A percentile compares a stretch with the other conserved stretches of the same genome.
These are phyloP conservation scores for Colletotrichum liaoningense DNA, from an alignment of 2,329 filamentous ascomycete genomes.

Conservation along the genomic window DNA sequence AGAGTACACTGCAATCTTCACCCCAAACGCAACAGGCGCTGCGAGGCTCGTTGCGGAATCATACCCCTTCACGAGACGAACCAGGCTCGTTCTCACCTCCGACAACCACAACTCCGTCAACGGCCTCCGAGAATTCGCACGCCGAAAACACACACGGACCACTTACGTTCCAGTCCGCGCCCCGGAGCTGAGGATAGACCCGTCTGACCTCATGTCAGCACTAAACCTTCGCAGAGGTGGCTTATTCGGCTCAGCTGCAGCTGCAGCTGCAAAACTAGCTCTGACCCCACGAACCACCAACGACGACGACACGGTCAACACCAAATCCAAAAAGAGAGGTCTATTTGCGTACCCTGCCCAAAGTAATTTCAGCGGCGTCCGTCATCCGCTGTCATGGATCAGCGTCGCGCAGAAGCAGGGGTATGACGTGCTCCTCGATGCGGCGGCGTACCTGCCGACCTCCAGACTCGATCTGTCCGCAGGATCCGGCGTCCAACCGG, in stretches of 20 bases:
- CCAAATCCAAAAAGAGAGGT: conserved; percentile 36
- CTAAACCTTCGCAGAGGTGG: conserved; percentile 36
- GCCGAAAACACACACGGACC: conserved; percentile 39
- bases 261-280: neutral
- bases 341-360: conserved; percentile 59
- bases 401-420: conserved; percentile 47
- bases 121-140: conserved; percentile 51
- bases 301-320: too few species aligned
- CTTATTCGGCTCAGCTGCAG: neutral
- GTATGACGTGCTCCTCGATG: conserved; percentile 54
- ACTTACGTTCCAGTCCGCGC: conserved; percentile 45
- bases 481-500: conserved; percentile 43
- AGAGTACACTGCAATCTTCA: conserved; percentile 55
- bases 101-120: conserved; percentile 58
- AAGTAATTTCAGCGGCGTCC: conserved; percentile 57
- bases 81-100: conserved; percentile 47
- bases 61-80: conserved; percentile 45
- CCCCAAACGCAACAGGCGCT: conserved; percentile 52
- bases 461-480: conserved; percentile 46
- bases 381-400: conserved; percentile 52
- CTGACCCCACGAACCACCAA: neutral
- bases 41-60: conserved; percentile 52
- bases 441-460: conserved; percentile 53
- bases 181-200: conserved; percentile 45
- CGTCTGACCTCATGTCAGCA: conserved; percentile 38